A percentile compares a stretch with the other conserved stretches of the same genome.
These are phyloP conservation scores for Phoma sp. DNA, from an alignment of 2,329 filamentous ascomycete species.

Conservation along the genomic window DNA sequence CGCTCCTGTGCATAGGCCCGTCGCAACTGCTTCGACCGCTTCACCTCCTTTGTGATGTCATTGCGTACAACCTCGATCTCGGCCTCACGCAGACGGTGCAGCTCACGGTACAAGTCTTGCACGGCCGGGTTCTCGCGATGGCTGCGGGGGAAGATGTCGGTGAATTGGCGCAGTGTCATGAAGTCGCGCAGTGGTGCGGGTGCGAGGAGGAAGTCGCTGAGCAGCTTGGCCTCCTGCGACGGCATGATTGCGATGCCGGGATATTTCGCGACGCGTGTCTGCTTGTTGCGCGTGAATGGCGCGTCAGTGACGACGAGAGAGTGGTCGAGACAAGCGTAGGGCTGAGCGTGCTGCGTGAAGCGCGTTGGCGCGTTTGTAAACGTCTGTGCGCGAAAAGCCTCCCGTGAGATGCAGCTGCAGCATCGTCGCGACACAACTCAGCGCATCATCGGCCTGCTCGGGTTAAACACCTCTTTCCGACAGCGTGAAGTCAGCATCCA, in stretches of 20 bases:
- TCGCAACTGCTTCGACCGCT: conserved; percentile 65
- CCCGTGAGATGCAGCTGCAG: conserved; percentile 13
- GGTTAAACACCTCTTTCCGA: not conserved
- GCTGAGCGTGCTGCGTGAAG: conserved; percentile 20
- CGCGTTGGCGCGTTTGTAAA: conserved; percentile 34
- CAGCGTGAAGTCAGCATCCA: not conserved
- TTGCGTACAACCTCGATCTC: conserved; percentile 71
- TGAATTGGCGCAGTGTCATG: conserved; percentile 77
- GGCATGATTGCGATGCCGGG: conserved; percentile 61
- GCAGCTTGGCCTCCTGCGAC: conserved; percentile 76
- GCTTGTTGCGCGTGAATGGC: not conserved
- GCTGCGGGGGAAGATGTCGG: conserved; percentile 74
- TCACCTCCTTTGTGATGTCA: conserved; percentile 72
- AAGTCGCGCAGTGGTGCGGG: conserved; percentile 77
- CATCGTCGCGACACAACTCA: not conserved
- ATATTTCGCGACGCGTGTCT: not conserved
- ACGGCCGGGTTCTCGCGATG: conserved; percentile 72
- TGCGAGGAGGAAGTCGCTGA: conserved; percentile 78
- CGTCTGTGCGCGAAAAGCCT: conserved; percentile 34
- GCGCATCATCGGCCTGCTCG: conserved; percentile 12
- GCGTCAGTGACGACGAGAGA: conserved; percentile 26
- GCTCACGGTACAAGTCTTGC: conserved; percentile 76
- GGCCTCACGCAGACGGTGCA: conserved; percentile 75
- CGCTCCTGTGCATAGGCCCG: conserved; percentile 64
- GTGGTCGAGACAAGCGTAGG: conserved; percentile 9